Percentiles rank a stretch among this genome's conserved stretches.
These are phyloP conservation scores for Lyophyllum decastes DNA, from an alignment of 768 basidiomycete species.

Conservation along the genomic window DNA sequence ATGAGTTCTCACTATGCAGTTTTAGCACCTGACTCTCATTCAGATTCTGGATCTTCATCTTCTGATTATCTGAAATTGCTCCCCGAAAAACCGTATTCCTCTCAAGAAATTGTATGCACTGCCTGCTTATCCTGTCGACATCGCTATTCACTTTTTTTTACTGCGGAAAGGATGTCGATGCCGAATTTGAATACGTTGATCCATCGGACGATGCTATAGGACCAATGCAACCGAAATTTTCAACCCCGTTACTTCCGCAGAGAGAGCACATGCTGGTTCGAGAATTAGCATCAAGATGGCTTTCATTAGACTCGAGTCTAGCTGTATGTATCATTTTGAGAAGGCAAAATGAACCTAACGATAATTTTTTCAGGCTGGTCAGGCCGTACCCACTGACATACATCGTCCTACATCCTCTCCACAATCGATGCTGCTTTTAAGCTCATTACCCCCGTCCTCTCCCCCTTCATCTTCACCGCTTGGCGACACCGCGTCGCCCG, in stretches of 20 bases:
- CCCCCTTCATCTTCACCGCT: conserved; percentile 8
- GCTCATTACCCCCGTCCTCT: conserved; percentile 23
- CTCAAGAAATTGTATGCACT: background rate
- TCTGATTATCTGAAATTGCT: background rate
- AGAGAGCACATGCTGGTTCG: background rate
- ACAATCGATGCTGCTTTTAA: conserved; percentile 4
- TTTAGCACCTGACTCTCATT: background rate
- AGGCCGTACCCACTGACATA: background rate
- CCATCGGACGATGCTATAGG: background rate
- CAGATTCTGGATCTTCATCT: background rate
- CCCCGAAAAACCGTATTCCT: background rate
- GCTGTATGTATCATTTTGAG: background rate
- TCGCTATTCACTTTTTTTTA: background rate
- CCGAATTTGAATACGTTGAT: background rate
- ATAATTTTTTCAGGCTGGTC: background rate
- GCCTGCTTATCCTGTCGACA: background rate
- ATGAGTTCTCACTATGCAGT: background rate
- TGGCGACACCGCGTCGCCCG: background rate
- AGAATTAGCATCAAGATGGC: background rate
- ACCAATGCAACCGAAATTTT: background rate
- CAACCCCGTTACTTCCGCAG: background rate
- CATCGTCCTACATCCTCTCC: background rate
- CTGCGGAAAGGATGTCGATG: background rate
- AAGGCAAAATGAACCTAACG: background rate
- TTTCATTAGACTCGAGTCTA: background rate